These are phyloP conservation scores for Aspergillus taichungensis DNA, from an alignment of 495 filamentous ascomycete species.

Conservation along the genomic window DNA sequence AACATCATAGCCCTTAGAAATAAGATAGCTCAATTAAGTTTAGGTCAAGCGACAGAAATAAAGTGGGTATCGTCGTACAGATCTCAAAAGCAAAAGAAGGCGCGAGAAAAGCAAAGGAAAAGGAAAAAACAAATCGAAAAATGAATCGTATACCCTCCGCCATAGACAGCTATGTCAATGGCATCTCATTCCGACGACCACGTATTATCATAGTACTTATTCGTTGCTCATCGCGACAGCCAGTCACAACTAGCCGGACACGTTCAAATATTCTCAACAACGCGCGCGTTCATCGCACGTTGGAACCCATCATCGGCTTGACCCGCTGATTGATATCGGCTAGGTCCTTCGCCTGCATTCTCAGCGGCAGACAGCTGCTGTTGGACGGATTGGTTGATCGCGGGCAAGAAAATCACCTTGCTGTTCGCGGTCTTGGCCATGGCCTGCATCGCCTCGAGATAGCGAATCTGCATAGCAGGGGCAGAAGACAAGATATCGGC, in stretches of 20 bases:
- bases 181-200: too few relatives aligned
- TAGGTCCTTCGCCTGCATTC: conserved; percentile 49
- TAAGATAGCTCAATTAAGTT: background rate
- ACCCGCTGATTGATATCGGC: conserved; percentile 35
- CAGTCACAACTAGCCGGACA: background rate
- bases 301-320: conserved; percentile 56
- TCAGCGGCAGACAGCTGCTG: conserved; percentile 44
- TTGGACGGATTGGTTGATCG: conserved; percentile 41
- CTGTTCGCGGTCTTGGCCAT: conserved; percentile 95
- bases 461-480: conserved; percentile 97
- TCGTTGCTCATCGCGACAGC: background rate
- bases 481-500: conserved; percentile 90
- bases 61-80: conserved; percentile 33
- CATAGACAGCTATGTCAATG: too few relatives aligned
- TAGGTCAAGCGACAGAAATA: conserved; percentile 11
- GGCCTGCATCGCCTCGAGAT: conserved; percentile 98
- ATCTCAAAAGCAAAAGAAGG: conserved; percentile 6
- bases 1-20: background rate
- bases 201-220: conserved; percentile 2
- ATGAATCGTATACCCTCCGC: background rate
- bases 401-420: conserved; percentile 95
- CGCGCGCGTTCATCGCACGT: conserved; percentile 70
- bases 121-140: conserved; percentile 14
- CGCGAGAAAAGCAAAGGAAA: conserved; percentile 4
- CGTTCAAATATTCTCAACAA: conserved; percentile 77